Evolutionary conservation across 2,329 filamentous ascomycete genomes (phyloP), one percentile per base, ranked within the genome.

Genomic region (Penicillium freii): DNA sequence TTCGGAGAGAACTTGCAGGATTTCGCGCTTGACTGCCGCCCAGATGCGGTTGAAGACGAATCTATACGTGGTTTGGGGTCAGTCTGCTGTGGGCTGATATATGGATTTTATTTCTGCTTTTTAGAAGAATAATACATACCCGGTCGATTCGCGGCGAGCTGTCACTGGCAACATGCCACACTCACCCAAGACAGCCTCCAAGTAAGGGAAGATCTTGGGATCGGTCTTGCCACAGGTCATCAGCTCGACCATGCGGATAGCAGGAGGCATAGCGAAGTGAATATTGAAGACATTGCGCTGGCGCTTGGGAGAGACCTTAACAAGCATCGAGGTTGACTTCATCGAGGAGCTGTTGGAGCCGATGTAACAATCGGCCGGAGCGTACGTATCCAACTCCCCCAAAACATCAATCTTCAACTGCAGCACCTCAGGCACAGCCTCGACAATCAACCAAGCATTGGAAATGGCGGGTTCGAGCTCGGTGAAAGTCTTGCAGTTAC

Each of bases 11-110:
- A 84, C 80, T 1, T 66, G 73, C 23, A 84, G 58, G 1, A 73
- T 73, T 60, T 84, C 82, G 3, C 82, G 73, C 69, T 84, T 84
- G 44, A 84, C 73, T 0, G 81, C 81, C 0, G 82, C 82, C 82
- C 82, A 84, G 0, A 84, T 66, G 1, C 82, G 77, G 51, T 84
- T 84, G 64, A 82, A 81, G 36, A 84, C 77, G 65, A 84, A 80
- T 4, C 67, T 69, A 38, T 36, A n/a, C 4, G 8, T 4, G 2
- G 9, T 2, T 33, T 33, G 1, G 29, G 2, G 19, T 54, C 5
- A 54, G 36, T 50, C 3, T 36, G 21, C 4, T 36, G 17, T 27
- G 23, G 21, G 7, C 11, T 39, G n/a, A 21, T 19, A 27, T 39
- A 6, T 7, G 7, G 15, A 1, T n/a, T 27, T n/a, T 44, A 1